Conservation (phyloP, 148 eudicot species). For the Chenopodium berlandieri region DNA sequence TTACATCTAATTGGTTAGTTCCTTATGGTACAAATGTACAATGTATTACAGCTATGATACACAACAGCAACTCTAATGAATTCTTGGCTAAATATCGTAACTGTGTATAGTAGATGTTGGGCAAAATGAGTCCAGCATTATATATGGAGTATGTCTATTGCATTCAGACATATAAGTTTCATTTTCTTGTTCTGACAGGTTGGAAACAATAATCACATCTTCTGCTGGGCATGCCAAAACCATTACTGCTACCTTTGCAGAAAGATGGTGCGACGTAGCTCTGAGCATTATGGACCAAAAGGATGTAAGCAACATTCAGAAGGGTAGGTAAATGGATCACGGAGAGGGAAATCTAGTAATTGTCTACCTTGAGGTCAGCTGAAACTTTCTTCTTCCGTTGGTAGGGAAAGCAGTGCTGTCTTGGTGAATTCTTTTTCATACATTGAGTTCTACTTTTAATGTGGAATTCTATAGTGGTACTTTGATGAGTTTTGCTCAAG, state of each 20-base stretch:
- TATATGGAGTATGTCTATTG: not conserved
- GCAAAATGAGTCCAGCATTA: not conserved
- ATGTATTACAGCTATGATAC: not conserved
- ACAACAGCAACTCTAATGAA: not conserved
- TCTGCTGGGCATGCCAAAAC: conserved; percentile 91
- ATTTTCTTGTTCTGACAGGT: conserved; percentile 40
- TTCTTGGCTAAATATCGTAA: not conserved
- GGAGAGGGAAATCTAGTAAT: no score
- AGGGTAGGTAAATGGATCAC: conserved; percentile 16
- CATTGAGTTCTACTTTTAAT: no score
- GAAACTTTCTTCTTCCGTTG: no score
- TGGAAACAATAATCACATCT: conserved; percentile 88
- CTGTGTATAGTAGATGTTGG: not conserved
- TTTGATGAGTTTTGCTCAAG: no score
- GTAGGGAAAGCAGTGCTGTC: no score
- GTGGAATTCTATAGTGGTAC: no score
- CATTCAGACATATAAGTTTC: not conserved
- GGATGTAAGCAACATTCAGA: conserved; percentile 93
- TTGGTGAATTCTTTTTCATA: no score
- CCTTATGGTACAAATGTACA: not conserved
- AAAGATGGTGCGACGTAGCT: conserved; percentile 57
- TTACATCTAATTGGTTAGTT: not conserved
- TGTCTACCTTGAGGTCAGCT: no score
- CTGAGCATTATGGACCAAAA: conserved; percentile 77
- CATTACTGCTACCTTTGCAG: conserved; percentile 84